A percentile compares a stretch with the other conserved stretches of the same genome.
Evolutionary conservation across 2,329 filamentous ascomycete species (phyloP).

Genomic region (Ilyonectria sp.): DNA sequence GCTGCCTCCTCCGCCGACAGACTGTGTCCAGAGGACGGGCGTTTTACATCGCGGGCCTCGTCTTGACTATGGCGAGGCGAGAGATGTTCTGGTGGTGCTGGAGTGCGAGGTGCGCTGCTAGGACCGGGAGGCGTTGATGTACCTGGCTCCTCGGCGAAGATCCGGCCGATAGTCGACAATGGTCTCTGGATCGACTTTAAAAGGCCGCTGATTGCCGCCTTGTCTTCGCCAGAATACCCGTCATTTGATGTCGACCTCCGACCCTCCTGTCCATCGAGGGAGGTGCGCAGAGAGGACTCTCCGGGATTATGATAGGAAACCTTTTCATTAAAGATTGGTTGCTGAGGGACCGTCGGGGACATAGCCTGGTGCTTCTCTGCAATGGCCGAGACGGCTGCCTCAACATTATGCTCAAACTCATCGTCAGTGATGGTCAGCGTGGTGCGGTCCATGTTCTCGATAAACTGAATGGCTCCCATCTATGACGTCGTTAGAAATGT

Average conservation of each 20-base stretch:
- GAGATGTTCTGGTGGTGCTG: slow-evolving; percentile 53
- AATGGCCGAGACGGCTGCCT: slow-evolving; percentile 94
- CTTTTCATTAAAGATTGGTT: slow-evolving; percentile 63
- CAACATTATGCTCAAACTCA: slow-evolving; percentile 97
- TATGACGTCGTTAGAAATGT: slow-evolving; percentile 50
- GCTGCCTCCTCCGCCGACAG: slow-evolving; percentile 88
- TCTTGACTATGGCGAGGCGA: slow-evolving; percentile 52
- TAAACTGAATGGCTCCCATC: slow-evolving; percentile 96
- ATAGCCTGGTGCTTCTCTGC: slow-evolving; percentile 84
- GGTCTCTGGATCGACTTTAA: slow-evolving; percentile 93
- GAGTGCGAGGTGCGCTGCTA: slow-evolving; percentile 55
- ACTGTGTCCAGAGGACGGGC: slow-evolving; percentile 56
- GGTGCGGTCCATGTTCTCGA: slow-evolving; percentile 95
- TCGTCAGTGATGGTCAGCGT: slow-evolving; percentile 93
- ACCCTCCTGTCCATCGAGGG: slow-evolving; percentile 56
- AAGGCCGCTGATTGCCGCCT: slow-evolving; percentile 85
- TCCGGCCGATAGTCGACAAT: slow-evolving; percentile 91
- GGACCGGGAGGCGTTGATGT: slow-evolving; percentile 50
- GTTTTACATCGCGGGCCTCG: slow-evolving; percentile 51
- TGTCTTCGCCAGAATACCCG: slow-evolving; percentile 75
- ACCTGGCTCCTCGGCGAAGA: slow-evolving; percentile 82
- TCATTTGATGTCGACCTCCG: slow-evolving; percentile 71
- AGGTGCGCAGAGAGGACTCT: slow-evolving; percentile 57
- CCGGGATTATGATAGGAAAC: slow-evolving; percentile 40
- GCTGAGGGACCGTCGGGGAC: slow-evolving; percentile 61